These are phyloP conservation scores for Xylaria digitata DNA, from an alignment of 2,329 filamentous ascomycete species.

Conservation along the genomic window DNA sequence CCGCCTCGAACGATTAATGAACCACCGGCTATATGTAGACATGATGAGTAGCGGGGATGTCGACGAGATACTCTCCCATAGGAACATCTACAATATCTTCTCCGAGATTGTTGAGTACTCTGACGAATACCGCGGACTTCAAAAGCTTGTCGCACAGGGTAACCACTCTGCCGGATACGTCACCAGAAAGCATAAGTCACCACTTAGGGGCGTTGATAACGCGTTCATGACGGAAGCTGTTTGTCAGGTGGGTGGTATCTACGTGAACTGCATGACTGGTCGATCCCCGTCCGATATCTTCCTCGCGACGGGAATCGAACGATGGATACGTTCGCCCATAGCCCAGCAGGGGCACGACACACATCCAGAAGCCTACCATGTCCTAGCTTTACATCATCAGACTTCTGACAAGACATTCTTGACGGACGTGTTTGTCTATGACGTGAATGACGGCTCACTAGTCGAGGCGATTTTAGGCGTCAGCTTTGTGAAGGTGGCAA, in stretches of 20 bases:
- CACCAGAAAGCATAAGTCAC: neutral
- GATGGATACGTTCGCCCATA: slow-evolving; percentile 50
- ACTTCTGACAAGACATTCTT: slow-evolving; percentile 45
- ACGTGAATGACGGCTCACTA: slow-evolving; percentile 46
- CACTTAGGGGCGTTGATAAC: slow-evolving; percentile 29
- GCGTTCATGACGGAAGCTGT: slow-evolving; percentile 48
- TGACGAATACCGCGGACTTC: slow-evolving; percentile 50
- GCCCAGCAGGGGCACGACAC: slow-evolving; percentile 10
- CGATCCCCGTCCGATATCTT: slow-evolving; percentile 47
- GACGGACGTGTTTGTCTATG: slow-evolving; percentile 53
- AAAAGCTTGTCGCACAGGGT: slow-evolving; percentile 47
- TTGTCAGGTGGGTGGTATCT: slow-evolving; percentile 54
- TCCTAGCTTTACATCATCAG: slow-evolving; percentile 45
- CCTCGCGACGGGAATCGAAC: slow-evolving; percentile 49
- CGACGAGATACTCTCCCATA: slow-evolving; percentile 51
- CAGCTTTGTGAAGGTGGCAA: slow-evolving; percentile 46
- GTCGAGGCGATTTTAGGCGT: slow-evolving; percentile 52
- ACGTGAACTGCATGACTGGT: slow-evolving; percentile 52
- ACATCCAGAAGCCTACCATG: slow-evolving; percentile 45
- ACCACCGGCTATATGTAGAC: slow-evolving; percentile 35
- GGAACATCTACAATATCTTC: slow-evolving; percentile 55
- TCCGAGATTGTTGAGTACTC: slow-evolving; percentile 52
- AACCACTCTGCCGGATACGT: slow-evolving; percentile 50
- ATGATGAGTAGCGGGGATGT: slow-evolving; percentile 35
- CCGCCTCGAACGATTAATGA: slow-evolving; percentile 37